Percentiles rank a stretch among this genome's conserved stretches.
phyloP scores from a whole-genome alignment of 805 yeast genomes.

The Candida ponderosae region DNA sequence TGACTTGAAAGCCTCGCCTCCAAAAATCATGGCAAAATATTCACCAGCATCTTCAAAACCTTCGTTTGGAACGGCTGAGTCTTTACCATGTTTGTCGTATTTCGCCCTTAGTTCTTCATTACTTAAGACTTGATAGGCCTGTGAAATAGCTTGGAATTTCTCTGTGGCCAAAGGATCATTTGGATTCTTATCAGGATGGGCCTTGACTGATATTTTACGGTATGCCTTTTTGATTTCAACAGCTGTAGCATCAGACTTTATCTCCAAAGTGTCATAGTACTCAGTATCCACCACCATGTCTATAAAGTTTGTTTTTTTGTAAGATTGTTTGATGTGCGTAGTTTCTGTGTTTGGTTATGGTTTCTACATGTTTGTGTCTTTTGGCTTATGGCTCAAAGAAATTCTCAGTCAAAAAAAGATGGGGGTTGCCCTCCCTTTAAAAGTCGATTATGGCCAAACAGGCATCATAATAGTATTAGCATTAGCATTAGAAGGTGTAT shows the following conservation, averaged over 20 bases:
- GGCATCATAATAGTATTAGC: no score
- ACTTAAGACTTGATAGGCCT: constrained; percentile 74
- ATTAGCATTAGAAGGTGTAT: no score
- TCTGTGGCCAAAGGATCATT: constrained; percentile 69
- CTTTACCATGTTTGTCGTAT: constrained; percentile 72
- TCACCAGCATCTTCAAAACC: constrained; percentile 74
- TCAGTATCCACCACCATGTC: constrained; percentile 70
- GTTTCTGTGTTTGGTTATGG: no score
- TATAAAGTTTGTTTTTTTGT: background rate
- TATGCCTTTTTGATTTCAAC: constrained; percentile 73
- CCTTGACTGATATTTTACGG: constrained; percentile 64
- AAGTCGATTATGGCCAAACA: no score
- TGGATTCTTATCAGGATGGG: constrained; percentile 79
- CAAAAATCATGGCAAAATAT: constrained; percentile 66
- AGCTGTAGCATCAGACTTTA: constrained; percentile 49
- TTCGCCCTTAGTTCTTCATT: constrained; percentile 55
- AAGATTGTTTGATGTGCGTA: no score
- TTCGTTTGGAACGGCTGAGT: constrained; percentile 59
- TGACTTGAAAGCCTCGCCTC: constrained; percentile 82
- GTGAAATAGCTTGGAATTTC: constrained; percentile 52
- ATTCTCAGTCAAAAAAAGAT: no score
- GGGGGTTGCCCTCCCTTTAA: no score
- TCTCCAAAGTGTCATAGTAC: constrained; percentile 63
- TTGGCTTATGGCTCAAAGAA: no score
- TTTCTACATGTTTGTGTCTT: no score